These are phyloP conservation scores for Trichaptum fuscoviolaceum DNA, from an alignment of 768 basidiomycete genomes.

Conservation along the genomic window DNA sequence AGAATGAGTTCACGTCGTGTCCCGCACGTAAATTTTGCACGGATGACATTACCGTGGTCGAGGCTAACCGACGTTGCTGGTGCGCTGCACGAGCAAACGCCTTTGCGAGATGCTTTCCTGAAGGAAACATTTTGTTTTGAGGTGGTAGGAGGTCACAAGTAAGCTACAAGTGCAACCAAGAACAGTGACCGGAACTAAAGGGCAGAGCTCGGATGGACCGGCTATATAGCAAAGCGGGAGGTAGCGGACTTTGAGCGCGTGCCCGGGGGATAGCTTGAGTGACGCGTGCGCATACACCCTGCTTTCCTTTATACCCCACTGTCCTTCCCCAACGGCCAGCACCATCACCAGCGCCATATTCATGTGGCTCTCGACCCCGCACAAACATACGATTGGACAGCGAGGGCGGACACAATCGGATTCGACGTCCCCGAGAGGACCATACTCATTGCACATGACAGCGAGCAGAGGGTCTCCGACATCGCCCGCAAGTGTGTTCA, in stretches of 20 bases:
- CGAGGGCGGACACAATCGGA: background rate
- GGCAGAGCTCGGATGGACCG: background rate
- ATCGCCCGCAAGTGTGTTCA: background rate
- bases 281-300: background rate
- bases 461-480: background rate
- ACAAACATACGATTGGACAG: no score
- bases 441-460: background rate
- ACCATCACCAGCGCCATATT: background rate
- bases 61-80: background rate
- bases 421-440: background rate
- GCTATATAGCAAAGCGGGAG: background rate
- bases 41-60: background rate
- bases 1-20: background rate
- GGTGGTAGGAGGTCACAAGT: background rate
- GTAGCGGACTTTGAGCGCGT: conserved; percentile 1
- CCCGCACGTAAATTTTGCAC: background rate
- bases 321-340: background rate
- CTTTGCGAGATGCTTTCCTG: background rate
- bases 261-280: no score
- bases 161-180: background rate
- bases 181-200: background rate
- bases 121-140: background rate
- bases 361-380: background rate
- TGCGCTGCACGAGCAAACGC: background rate
- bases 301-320: background rate